Evolutionary conservation across 768 basidiomycete genomes (phyloP).

Genomic region (Dentipellis fragilis): DNA sequence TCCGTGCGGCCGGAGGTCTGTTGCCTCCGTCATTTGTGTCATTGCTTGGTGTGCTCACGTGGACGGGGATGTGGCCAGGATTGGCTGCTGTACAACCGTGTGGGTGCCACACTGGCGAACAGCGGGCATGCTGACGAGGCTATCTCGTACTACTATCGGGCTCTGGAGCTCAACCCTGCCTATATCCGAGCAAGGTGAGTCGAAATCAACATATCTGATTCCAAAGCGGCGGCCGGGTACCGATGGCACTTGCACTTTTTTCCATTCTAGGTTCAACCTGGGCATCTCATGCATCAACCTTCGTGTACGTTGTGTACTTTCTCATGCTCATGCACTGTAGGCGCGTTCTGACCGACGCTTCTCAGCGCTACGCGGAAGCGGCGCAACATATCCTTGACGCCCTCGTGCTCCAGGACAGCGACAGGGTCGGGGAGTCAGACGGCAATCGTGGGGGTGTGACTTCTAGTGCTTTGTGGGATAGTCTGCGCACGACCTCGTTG

Average conservation of each 20-base stretch:
- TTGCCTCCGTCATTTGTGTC: background rate
- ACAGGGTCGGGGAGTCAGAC: slow-evolving; percentile 48
- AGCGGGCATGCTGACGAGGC: slow-evolving; percentile 72
- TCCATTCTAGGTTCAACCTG: slow-evolving; percentile 64
- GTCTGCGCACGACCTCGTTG: slow-evolving; percentile 71
- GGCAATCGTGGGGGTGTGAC: slow-evolving; percentile 56
- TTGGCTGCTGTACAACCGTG: slow-evolving; percentile 86
- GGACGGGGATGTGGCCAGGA: slow-evolving; percentile 39
- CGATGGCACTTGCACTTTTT: background rate
- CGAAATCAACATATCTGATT: background rate
- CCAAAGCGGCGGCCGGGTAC: background rate
- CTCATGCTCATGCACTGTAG: background rate
- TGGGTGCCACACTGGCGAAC: slow-evolving; percentile 92
- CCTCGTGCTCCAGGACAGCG: slow-evolving; percentile 79
- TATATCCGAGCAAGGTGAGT: slow-evolving; percentile 82
- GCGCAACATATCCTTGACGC: slow-evolving; percentile 84
- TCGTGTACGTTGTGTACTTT: slow-evolving; percentile 35
- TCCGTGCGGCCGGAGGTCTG: slow-evolving; percentile 78
- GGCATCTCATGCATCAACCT: slow-evolving; percentile 90
- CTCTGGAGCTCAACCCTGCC: slow-evolving; percentile 77
- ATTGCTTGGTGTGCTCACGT: background rate
- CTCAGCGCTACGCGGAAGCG: slow-evolving; percentile 76
- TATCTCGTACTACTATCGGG: slow-evolving; percentile 77
- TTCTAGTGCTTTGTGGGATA: slow-evolving; percentile 78
- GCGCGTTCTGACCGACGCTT: slow-evolving; percentile 4